These are phyloP conservation scores for Fusarium sp. DNA, from an alignment of 2,329 filamentous ascomycete species.

Conservation along the genomic window DNA sequence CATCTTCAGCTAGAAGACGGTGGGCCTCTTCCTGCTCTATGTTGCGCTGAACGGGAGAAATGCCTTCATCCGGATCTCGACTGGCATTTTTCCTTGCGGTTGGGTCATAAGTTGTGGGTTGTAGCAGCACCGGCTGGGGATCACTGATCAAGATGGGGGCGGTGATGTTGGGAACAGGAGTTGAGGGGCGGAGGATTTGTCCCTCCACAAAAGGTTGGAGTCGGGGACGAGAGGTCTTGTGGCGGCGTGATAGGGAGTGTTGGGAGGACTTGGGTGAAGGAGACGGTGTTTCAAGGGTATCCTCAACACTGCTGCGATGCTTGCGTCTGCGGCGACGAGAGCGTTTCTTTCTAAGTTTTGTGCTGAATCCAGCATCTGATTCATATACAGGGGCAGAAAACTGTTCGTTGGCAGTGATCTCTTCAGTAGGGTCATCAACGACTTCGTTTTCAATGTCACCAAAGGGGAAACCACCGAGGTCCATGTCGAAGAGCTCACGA, in stretches of 20 bases:
- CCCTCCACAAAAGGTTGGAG: conserved; percentile 40
- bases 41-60: conserved; percentile 67
- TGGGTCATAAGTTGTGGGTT: conserved; percentile 67
- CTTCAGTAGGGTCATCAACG: conserved; percentile 43
- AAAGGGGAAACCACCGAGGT: conserved; percentile 52
- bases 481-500: conserved; percentile 55
- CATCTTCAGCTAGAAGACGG: conserved; percentile 65
- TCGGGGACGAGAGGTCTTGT: conserved; percentile 39
- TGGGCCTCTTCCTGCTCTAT: conserved; percentile 65
- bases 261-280: conserved; percentile 33
- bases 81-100: conserved; percentile 22
- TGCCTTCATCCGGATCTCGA: conserved; percentile 52
- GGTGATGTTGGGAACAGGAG: conserved; percentile 53
- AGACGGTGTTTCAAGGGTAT: conserved; percentile 22
- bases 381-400: conserved; percentile 15
- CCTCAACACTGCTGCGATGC: conserved; percentile 45
- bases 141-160: conserved; percentile 60
- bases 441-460: conserved; percentile 47
- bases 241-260: conserved; percentile 37
- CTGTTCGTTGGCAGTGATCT: conserved; percentile 36
- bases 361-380: conserved; percentile 52
- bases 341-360: conserved; percentile 58
- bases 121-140: conserved; percentile 63
- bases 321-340: conserved; percentile 51
- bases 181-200: conserved; percentile 37